A percentile compares a stretch with the other conserved stretches of the same genome.
phyloP scores from a whole-genome alignment of 768 basidiomycete genomes.

The Pleurotus salmoneostramineus region DNA sequence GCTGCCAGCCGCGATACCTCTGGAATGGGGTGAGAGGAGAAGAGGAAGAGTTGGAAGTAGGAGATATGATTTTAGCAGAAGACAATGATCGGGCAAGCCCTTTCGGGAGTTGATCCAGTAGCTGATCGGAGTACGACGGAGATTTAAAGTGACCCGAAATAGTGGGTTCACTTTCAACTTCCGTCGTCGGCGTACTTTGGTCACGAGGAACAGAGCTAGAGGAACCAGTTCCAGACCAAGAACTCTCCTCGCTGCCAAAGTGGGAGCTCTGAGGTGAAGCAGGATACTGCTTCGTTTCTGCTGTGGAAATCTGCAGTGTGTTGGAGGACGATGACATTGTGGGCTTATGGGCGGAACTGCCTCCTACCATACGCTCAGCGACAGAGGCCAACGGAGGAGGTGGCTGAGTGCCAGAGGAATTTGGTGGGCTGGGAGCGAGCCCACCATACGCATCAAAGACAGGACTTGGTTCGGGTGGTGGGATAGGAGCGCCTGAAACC shows the following conservation, averaged over 20 bases:
- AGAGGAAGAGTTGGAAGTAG: conserved; percentile 8
- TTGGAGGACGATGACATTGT: conserved; percentile 3
- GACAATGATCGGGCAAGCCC: neutral
- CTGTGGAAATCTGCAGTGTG: conserved; percentile 3
- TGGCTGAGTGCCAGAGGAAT: neutral
- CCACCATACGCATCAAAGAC: conserved; percentile 1
- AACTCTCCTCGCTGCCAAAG: conserved; percentile 40
- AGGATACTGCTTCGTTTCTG: conserved; percentile 19
- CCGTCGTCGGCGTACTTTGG: conserved; percentile 35
- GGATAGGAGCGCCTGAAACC: neutral
- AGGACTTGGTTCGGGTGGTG: neutral
- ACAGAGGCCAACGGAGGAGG: neutral
- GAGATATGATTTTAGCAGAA: conserved; percentile 14
- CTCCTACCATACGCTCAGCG: conserved; percentile 1
- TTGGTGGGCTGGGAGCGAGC: conserved; percentile 1
- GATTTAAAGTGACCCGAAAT: neutral
- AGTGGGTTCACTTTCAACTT: conserved; percentile 14
- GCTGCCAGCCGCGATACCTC: conserved; percentile 62
- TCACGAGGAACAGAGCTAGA: conserved; percentile 37
- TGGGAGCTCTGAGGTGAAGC: conserved; percentile 48
- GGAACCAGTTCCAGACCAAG: conserved; percentile 32
- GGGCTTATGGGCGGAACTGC: neutral
- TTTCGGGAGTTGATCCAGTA: neutral
- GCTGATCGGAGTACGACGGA: conserved; percentile 16
- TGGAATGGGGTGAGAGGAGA: conserved; percentile 28